phyloP scores from a whole-genome alignment of 2,329 filamentous ascomycete species.

The Monosporascus ibericus region DNA sequence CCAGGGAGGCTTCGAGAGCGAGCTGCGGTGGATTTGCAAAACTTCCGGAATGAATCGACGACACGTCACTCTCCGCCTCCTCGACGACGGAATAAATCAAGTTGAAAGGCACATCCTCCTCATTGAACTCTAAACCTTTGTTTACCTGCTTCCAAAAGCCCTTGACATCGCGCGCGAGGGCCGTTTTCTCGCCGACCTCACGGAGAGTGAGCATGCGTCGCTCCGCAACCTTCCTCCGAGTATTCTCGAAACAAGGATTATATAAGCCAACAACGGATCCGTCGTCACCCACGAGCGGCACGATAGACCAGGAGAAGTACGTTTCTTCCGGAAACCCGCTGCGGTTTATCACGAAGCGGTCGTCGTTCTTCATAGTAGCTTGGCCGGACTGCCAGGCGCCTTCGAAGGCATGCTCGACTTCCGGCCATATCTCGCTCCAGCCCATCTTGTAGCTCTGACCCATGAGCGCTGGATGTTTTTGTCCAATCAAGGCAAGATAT shows the following conservation, averaged over 20 bases:
- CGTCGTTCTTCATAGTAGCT: constrained; percentile 80
- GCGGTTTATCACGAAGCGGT: constrained; percentile 66
- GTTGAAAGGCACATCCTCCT: constrained; percentile 69
- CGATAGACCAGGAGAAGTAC: constrained; percentile 78
- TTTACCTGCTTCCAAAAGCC: constrained; percentile 69
- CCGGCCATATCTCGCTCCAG: constrained; percentile 71
- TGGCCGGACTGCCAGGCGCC: constrained; percentile 64
- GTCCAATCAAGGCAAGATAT: constrained; percentile 63
- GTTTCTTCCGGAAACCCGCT: constrained; percentile 69
- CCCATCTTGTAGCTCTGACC: constrained; percentile 62
- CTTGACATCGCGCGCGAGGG: constrained; percentile 64
- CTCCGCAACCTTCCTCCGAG: constrained; percentile 70
- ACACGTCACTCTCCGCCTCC: constrained; percentile 64
- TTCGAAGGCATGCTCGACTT: constrained; percentile 61
- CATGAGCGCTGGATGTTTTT: constrained; percentile 73
- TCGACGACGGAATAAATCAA: constrained; percentile 71
- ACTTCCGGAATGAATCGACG: constrained; percentile 65
- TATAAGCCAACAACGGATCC: constrained; percentile 71
- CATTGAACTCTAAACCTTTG: constrained; percentile 65
- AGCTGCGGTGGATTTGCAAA: constrained; percentile 56
- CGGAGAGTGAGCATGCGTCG: constrained; percentile 72
- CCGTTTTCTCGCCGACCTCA: constrained; percentile 71
- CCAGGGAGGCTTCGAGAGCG: constrained; percentile 65
- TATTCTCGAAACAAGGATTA: constrained; percentile 79
- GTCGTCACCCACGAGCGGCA: constrained; percentile 68